Evolutionary conservation across 495 filamentous ascomycete genomes (phyloP).

Genomic region (Neurospora tetrasperma): DNA sequence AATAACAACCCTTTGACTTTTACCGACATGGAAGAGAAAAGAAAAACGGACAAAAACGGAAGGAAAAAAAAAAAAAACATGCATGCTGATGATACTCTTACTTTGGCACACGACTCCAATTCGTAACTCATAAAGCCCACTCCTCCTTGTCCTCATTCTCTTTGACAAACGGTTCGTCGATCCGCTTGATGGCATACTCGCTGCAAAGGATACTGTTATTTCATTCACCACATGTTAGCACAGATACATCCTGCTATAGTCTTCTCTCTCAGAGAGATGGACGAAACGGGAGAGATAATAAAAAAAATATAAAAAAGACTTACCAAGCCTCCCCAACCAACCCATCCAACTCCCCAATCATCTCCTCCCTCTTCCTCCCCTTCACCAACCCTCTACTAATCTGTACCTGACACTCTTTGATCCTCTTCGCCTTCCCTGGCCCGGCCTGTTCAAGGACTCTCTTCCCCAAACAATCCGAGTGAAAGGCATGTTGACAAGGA

Average conservation of each 20-base stretch:
- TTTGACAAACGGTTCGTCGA: slow-evolving; percentile 83
- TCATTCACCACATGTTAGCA: not conserved
- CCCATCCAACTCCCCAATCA: slow-evolving; percentile 79
- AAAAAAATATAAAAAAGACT: slow-evolving; percentile 13
- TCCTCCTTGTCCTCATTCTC: slow-evolving; percentile 61
- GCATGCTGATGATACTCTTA: not conserved
- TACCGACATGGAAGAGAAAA: no score
- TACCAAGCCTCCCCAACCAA: slow-evolving; percentile 56
- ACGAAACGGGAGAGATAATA: not conserved
- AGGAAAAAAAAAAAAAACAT: not conserved
- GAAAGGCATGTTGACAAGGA: slow-evolving; percentile 95
- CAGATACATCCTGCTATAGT: not conserved
- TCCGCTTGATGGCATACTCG: slow-evolving; percentile 84
- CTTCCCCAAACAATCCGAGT: slow-evolving; percentile 81
- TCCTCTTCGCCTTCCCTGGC: slow-evolving; percentile 64
- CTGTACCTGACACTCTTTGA: slow-evolving; percentile 73
- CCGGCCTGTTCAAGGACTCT: slow-evolving; percentile 69
- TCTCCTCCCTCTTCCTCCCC: slow-evolving; percentile 61
- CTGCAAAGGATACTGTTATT: slow-evolving; percentile 68
- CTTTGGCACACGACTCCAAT: not conserved
- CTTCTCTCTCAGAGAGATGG: no score
- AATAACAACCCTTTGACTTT: no score
- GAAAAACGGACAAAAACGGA: no score
- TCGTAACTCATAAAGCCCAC: slow-evolving; percentile 58
- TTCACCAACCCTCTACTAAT: slow-evolving; percentile 60